Base-by-base conservation (phyloP, 768 basidiomycete species). In the Paxillus rubicundulus region DNA sequence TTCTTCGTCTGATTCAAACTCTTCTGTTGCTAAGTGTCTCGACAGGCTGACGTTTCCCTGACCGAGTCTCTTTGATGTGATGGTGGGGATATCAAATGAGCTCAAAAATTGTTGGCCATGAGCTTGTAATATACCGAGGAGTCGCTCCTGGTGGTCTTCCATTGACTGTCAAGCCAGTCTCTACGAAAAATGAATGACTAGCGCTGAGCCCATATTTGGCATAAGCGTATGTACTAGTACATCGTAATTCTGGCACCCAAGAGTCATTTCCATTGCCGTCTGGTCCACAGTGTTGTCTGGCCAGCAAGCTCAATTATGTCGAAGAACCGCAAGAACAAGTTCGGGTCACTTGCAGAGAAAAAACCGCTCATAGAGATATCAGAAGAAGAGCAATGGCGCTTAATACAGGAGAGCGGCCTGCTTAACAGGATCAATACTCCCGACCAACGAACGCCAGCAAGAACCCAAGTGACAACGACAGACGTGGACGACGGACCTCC, bases 321-420 rank as follows among this genome's bases (percentile, higher is more conserved):
- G 33, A 67, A 45, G 53, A 67, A 52, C 32, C 62, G 63, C 54
- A 65, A 67, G 45, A 55, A 21, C 50, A 55, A 46, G 24, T 16
- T 44, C 41, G 59, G 53, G 39, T 32, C 47, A 47, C 42, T 52
- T 32, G 33, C 56, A 24, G 52, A 24, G 28, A 53, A 58, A 28
- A 58, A 53, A 50, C 60, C 60, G 49, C 46, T 60, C n/a, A 53
- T 79, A 40, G 77, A 84, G 34, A 82, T 92, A 34, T 64, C 87
- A 4, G 82, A 88, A 62, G 82, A 86, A 2, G 89, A 92, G 65
- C 82, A 91, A 75, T 86, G 85, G 87, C 80, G 88, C 12, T 68
- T 92, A 34, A 79, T 91, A 58, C 79, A 81, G 9, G 75, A 89
- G 55, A 78, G 82, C 13, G 87, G 86, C 16, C 68, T 86, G 45